Conservation (phyloP, 108 stramenopile species). For the Nitzschia palea region DNA sequence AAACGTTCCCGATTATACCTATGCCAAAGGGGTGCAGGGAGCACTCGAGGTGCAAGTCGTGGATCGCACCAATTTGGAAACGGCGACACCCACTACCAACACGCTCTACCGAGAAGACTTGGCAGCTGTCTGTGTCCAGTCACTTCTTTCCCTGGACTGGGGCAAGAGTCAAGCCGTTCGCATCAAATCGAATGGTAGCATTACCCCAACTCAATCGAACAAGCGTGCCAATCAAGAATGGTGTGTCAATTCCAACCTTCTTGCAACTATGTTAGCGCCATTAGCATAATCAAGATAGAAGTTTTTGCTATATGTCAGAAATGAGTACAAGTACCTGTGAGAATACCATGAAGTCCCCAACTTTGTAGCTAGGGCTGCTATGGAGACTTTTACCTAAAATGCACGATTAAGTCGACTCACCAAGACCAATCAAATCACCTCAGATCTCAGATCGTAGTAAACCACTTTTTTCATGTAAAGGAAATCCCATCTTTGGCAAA, state of each 20-base stretch:
- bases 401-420: too few species aligned
- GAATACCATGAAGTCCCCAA: too few species aligned
- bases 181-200: conserved; percentile 10
- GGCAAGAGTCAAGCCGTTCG: conserved; percentile 38
- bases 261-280: neutral
- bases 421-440: too few species aligned
- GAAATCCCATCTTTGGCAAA: too few species aligned
- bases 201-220: neutral
- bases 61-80: neutral
- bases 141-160: conserved; percentile 72
- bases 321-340: too few species aligned
- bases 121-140: conserved; percentile 72
- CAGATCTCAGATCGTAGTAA: too few species aligned
- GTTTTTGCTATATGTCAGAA: too few species aligned
- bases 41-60: conserved; percentile 36
- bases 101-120: conserved; percentile 69
- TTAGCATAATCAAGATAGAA: neutral
- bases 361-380: too few species aligned
- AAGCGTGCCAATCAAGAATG: conserved; percentile 33
- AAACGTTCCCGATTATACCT: conserved; percentile 54
- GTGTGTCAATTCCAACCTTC: conserved; percentile 37
- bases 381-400: too few species aligned
- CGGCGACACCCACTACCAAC: neutral
- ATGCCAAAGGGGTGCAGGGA: conserved; percentile 63
- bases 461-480: too few species aligned